Base-by-base conservation (phyloP, 169 alveolate species). In the Pseudocohnilembus persalinus region DNA sequence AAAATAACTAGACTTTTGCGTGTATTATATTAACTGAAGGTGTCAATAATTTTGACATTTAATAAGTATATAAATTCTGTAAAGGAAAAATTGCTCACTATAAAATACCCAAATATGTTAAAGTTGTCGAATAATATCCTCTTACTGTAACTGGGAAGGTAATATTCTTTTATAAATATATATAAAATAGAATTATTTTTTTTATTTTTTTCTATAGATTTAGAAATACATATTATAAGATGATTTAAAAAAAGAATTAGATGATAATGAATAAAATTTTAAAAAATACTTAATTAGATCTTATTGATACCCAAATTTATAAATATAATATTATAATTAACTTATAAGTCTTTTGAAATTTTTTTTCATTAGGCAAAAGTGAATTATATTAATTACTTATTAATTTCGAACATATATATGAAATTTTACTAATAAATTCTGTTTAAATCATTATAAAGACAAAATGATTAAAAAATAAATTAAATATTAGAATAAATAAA, bases 21-120 rank as follows among this genome's bases (percentile, higher is more conserved):
- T 89, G 93, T 83, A 86, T 92, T 11, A 88, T 77, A 79, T 78
- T 91, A 35, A 92, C 90, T 68, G 74, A 83, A 29, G 92, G 76
- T 0, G 88, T 76, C 0, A 34, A 65, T 29, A 25, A 74, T 28
- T 27, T 89, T 0, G 76, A 88, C 29, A 74, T 68, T 24, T 28
- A 83, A 29, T 93, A 84, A 29, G 29, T 94, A 0, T 76, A 81
- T 29, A 85, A 74, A 26, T 90, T 63, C 76, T 88, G 95, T 64
- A 89, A 88, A 81, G 92, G 93, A 11, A 87, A 92, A 73, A 89
- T 94, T 24, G 93, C 96, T n/a, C 95, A 94, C 79, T 94, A 64
- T 74, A 94, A 94, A 78, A 77, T 94, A 29, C 96, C 97, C 1
- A 92, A 90, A 85, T 90, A 87, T 79, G 80, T 94, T 0, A 88